Conservation (phyloP, 2,329 filamentous ascomycete species). For the Xylariaceae sp. region DNA sequence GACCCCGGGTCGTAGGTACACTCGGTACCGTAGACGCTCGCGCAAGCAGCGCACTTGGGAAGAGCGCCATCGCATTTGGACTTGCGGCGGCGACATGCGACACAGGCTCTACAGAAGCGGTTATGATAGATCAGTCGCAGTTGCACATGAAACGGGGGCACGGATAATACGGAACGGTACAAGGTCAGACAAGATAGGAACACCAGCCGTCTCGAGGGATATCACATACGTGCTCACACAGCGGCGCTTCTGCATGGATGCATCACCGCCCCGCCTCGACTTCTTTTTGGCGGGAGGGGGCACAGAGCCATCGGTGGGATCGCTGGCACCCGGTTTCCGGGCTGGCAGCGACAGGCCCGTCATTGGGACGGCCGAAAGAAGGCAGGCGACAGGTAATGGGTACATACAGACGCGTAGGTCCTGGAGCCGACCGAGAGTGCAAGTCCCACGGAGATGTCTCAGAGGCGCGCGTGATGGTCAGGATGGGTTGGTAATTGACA, state of each 20-base stretch:
- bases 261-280: slow-evolving; percentile 46
- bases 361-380: no score
- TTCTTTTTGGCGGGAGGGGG: slow-evolving; percentile 44
- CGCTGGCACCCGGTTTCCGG: no score
- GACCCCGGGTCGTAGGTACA: slow-evolving; percentile 96
- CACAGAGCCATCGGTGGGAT: slow-evolving; percentile 4
- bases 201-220: slow-evolving; percentile 2
- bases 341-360: no score
- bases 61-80: slow-evolving; percentile 90
- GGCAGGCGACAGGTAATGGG: no score
- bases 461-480: no score
- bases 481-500: no score
- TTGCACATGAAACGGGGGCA: neutral
- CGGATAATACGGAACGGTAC: neutral
- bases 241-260: slow-evolving; percentile 61
- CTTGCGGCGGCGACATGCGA: slow-evolving; percentile 75
- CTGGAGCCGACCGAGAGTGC: no score
- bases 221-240: slow-evolving; percentile 67
- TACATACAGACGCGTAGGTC: no score
- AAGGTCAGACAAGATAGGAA: neutral
- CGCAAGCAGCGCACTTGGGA: slow-evolving; percentile 92
- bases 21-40: slow-evolving; percentile 85
- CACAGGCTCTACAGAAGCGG: slow-evolving; percentile 54
- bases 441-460: no score
- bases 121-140: slow-evolving; percentile 3